Evolutionary conservation across 768 basidiomycete species (phyloP).

Genomic region (Pisolithus albus): DNA sequence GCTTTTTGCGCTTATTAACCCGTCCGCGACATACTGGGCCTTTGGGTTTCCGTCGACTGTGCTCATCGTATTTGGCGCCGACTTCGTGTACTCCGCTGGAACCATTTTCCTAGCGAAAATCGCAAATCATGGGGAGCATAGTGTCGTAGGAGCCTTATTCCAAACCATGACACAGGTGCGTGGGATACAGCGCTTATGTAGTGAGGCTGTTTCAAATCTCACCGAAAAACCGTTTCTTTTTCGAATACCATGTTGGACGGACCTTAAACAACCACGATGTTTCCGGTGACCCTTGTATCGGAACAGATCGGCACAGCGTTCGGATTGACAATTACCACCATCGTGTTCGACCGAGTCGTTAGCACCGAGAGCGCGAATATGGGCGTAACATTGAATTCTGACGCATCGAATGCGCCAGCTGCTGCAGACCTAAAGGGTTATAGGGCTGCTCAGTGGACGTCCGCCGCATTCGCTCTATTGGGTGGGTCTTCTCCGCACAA

Average conservation of each 20-base stretch:
- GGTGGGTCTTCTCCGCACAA: slow-evolving; percentile 32
- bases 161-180: slow-evolving; percentile 70
- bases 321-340: slow-evolving; percentile 65
- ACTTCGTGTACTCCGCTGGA: slow-evolving; percentile 69
- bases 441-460: slow-evolving; percentile 57
- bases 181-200: neutral
- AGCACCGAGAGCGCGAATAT: slow-evolving; percentile 22
- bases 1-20: slow-evolving; percentile 62
- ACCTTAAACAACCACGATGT: too few relatives aligned
- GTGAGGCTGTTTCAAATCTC: neutral
- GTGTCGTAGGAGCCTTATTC: slow-evolving; percentile 68
- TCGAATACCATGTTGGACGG: neutral
- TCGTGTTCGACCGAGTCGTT: slow-evolving; percentile 58
- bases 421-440: slow-evolving; percentile 47
- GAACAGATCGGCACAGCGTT: slow-evolving; percentile 58
- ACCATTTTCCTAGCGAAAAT: slow-evolving; percentile 71
- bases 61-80: slow-evolving; percentile 64
- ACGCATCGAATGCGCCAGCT: slow-evolving; percentile 24
- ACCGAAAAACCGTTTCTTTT: neutral
- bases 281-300: neutral
- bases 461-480: slow-evolving; percentile 53
- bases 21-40: slow-evolving; percentile 60
- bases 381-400: slow-evolving; percentile 27
- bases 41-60: slow-evolving; percentile 65
- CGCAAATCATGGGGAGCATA: slow-evolving; percentile 62